Evolutionary conservation across 768 basidiomycete species (phyloP), one percentile per base, ranked within the genome.

Genomic region (Naganishia kalamii): DNA sequence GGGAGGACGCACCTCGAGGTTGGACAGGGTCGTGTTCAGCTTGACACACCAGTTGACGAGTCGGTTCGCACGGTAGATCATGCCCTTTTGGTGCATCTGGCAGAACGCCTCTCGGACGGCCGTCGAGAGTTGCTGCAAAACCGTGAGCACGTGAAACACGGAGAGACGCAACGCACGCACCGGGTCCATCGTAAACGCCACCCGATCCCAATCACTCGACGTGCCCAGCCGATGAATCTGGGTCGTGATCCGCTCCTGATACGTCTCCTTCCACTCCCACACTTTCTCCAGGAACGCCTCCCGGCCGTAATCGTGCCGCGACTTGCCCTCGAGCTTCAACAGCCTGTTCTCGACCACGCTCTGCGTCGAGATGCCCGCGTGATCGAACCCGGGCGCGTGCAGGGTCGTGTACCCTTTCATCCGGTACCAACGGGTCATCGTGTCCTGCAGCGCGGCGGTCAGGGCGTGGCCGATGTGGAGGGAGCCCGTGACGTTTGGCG

Each of bases 31-130:
- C 0, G 96, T 99, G 76, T 97, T 96, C 66, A 99, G 81, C 76
- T 86, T 84, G 50, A 92, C 89, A 81, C 96, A 99, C 94, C 96
- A 98, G 74, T 98, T 96, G 66, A 98, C 94, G 47, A 99, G 84
- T 25, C 94, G 87, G 73, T 97, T 98, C 2, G 92, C 93, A 29
- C 96, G 89, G 79, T 97, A 98, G 49, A 99, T 76, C 69, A 90
- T 84, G 1, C 93, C 92, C 35, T 90, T 89, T 75, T 98, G 93
- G 71, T 92, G 88, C 33, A 99, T 80, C 35, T 83, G 83, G 77
- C 90, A 93, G 79, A 99, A 99, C 3, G 85, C 89, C 77, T 97
- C 92, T 29, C 86, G 82, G 37, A 98, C 94, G 35, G 92, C 93
- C 80, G 85, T 88, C 49, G 88, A 90, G 35, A 90, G 84, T 70